Evolutionary conservation across 805 yeast species (phyloP), one percentile per base, ranked within the genome.

Genomic region (Cyberlindnera sargentensis): DNA sequence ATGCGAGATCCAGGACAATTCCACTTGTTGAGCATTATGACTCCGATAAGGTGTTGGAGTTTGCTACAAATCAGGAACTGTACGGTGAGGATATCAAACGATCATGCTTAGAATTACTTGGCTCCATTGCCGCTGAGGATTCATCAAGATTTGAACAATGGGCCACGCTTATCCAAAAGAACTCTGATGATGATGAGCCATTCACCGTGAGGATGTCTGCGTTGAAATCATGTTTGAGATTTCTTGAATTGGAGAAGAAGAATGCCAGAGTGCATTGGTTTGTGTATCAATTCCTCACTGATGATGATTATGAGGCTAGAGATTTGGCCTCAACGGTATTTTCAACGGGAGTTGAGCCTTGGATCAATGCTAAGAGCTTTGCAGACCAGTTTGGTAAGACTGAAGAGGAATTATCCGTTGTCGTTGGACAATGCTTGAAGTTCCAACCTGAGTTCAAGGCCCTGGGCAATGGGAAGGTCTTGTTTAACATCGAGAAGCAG

Each of bases 291-390:
- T 70, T 65, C 47, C 56, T 82, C 25, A 63, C 63, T 41, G 95
- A 87, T 60, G 95, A 86, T 53, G 91, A 83, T 51, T 76, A 69
- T 9, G 78, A 71, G 10, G 62, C 84, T 5, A 66, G 95, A 44
- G 60, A 62, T 1, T 15, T 52, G 3, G 73, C 85, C 0, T 67
- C 85, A 0, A 37, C 50, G 2, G 67, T 66, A 43, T 57, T 80
- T 15, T 57, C 70, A 3, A 32, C 45, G 4, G 46, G 66, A 20
- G 56, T 72, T 25, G 36, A 39, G 9, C 67, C 75, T 8, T 57
- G 63, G 35, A 58, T 53, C 27, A 57, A 57, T 7, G 69, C 70
- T 11, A 44, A 49, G 7, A 37, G 38, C 5, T 60, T 68, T 43
- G 34, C 44, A 9, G 20, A 41, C 4, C 31, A 4, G 6, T 52